Conservation (phyloP, 2,329 filamentous ascomycete species). For the Scedosporium apiospermum region DNA sequence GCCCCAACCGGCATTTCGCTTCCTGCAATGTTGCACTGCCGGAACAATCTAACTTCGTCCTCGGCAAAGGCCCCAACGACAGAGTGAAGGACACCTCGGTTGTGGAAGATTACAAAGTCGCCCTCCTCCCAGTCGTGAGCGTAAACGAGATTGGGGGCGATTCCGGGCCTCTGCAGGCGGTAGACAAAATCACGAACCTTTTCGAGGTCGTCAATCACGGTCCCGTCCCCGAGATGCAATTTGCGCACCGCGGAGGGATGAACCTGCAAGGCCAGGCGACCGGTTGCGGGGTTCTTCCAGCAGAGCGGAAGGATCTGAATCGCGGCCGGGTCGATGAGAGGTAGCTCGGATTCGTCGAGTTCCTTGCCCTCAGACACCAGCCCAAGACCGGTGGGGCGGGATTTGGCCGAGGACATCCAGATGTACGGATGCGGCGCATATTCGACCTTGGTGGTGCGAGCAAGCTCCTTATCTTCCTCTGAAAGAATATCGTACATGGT, state of each 20-base stretch:
- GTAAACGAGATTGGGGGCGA: slow-evolving; percentile 59
- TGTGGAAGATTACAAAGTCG: slow-evolving; percentile 70
- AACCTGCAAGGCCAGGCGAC: slow-evolving; percentile 59
- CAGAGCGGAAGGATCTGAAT: slow-evolving; percentile 67
- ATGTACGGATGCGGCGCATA: slow-evolving; percentile 75
- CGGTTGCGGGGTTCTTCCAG: slow-evolving; percentile 68
- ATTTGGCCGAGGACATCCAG: slow-evolving; percentile 65
- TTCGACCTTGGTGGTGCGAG: slow-evolving; percentile 56
- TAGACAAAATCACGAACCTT: slow-evolving; percentile 60
- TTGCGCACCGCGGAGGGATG: slow-evolving; percentile 64
- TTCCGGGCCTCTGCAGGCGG: slow-evolving; percentile 60
- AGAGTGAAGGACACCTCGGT: slow-evolving; percentile 63
- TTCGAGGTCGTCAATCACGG: slow-evolving; percentile 57
- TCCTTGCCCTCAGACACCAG: slow-evolving; percentile 58
- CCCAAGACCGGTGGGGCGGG: slow-evolving; percentile 61
- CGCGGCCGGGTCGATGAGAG: slow-evolving; percentile 54
- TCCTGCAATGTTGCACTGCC: slow-evolving; percentile 72
- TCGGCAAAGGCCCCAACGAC: slow-evolving; percentile 66
- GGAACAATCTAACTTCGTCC: slow-evolving; percentile 65
- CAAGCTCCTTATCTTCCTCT: slow-evolving; percentile 57
- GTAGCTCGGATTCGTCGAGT: slow-evolving; percentile 48
- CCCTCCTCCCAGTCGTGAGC: slow-evolving; percentile 70
- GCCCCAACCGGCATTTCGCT: slow-evolving; percentile 43
- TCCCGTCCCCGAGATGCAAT: slow-evolving; percentile 57
- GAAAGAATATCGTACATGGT: slow-evolving; percentile 60